Evolutionary conservation across 768 basidiomycete species (phyloP).

Genomic region (Hygrophorus pudorinus): DNA sequence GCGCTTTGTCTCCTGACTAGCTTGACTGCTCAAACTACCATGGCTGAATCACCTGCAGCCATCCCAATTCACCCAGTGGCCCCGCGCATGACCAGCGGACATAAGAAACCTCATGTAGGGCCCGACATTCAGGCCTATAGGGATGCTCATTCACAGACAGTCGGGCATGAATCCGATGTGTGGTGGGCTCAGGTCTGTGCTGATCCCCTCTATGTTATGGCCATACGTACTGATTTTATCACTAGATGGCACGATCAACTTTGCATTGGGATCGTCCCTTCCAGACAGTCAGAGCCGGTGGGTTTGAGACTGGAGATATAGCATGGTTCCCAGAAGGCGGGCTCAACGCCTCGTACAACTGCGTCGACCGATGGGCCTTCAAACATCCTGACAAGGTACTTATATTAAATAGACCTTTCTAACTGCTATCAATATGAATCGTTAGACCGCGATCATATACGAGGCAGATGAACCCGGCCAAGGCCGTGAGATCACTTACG

Average conservation of each 20-base stretch:
- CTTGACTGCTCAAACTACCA: constrained; percentile 34
- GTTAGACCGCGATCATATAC: constrained; percentile 89
- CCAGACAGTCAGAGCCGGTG: constrained; percentile 74
- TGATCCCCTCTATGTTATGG: neutral
- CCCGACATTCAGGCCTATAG: constrained; percentile 72
- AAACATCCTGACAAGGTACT: constrained; percentile 73
- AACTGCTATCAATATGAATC: neutral
- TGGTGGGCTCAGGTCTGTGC: constrained; percentile 75
- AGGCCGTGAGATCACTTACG: constrained; percentile 67
- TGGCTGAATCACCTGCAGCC: constrained; percentile 27
- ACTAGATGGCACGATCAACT: constrained; percentile 59
- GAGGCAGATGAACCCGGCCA: constrained; percentile 92
- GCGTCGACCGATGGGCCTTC: constrained; percentile 94
- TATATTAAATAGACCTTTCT: neutral
- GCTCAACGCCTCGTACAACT: constrained; percentile 92
- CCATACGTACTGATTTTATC: neutral
- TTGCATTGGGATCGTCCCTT: constrained; percentile 88
- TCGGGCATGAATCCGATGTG: constrained; percentile 68
- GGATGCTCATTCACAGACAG: constrained; percentile 52
- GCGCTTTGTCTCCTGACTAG: constrained; percentile 6
- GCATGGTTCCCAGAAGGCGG: constrained; percentile 96
- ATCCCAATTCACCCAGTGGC: constrained; percentile 62
- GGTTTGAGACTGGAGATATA: constrained; percentile 79
- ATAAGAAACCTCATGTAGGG: constrained; percentile 67
- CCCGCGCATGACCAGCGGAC: constrained; percentile 52